Base-by-base conservation (phyloP, 2,329 filamentous ascomycete species). In the Fusarium zealandicum region DNA sequence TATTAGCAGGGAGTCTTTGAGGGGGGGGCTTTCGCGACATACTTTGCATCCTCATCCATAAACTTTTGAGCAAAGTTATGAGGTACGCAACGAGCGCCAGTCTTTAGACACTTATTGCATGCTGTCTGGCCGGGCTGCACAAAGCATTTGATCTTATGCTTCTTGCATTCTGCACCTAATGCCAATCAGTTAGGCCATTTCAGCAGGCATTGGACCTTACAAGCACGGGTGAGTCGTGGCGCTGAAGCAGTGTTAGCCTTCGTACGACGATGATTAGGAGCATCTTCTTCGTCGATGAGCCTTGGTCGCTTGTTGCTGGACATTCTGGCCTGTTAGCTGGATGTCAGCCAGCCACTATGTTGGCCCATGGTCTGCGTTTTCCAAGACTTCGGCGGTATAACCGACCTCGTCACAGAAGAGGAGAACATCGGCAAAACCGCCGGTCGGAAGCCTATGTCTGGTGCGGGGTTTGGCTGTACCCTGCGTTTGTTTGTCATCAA, bases 61-160 rank as follows among this genome's bases (percentile, higher is more conserved):
- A 31, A 42, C 39, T 42, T 42, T n/a, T 42, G 39, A 6, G 39
- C 39, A 42, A 42, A 42, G 14, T 42, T 42, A 16, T 42, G 39
- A 18, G 39, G 39, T 1, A 42, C 39, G 13, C 39, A 42, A 18
- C 12, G 25, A 14, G 31, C 18, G 25, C 27, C 39, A 11, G 14
- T 32, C 39, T 42, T 42, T 10, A 42, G n/a, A n/a, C 39, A 42
- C 25, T 42, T 42, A 16, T 42, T 42, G 16, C 39, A 42, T 17
- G 39, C 25, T 18, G 25, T 28, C 14, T 42, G 27, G 8, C 28
- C 39, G 10, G 39, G 39, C 14, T 31, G 39, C 8, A 42, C 39
- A 42, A 42, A 42, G 6, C 39, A 42, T 31, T 28, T 31, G 17
- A 42, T 42, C 39, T 42, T 42, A 27, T 42, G 39, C 12, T 42